Evolutionary conservation across 495 filamentous ascomycete genomes (phyloP).

Genomic region (Daldinia concentrica): DNA sequence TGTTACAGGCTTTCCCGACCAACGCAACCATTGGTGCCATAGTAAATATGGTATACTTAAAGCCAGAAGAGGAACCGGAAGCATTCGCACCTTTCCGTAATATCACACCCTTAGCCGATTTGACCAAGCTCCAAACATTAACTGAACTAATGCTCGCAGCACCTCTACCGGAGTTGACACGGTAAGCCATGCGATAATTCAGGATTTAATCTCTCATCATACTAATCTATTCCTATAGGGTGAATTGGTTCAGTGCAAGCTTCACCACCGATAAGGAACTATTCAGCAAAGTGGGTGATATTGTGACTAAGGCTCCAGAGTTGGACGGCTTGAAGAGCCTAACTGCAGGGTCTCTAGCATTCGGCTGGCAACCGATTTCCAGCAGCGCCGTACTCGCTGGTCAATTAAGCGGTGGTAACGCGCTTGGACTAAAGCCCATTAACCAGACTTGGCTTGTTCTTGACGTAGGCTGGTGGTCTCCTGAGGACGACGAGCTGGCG

Average conservation of each 20-base stretch:
- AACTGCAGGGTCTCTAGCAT: slow-evolving; percentile 43
- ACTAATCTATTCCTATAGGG: slow-evolving; percentile 21
- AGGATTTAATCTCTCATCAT: neutral
- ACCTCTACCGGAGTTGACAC: slow-evolving; percentile 28
- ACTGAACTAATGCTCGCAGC: slow-evolving; percentile 34
- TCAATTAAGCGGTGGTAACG: slow-evolving; percentile 34
- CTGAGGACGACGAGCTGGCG: slow-evolving; percentile 34
- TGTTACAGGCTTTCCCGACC: slow-evolving; percentile 43
- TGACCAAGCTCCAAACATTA: slow-evolving; percentile 38
- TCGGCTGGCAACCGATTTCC: slow-evolving; percentile 44
- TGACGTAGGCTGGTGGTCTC: slow-evolving; percentile 40
- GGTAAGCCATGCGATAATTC: slow-evolving; percentile 10
- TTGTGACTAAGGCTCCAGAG: slow-evolving; percentile 39
- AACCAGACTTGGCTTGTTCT: slow-evolving; percentile 45
- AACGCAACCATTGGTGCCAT: slow-evolving; percentile 43
- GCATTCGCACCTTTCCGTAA: slow-evolving; percentile 39
- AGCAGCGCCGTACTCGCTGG: slow-evolving; percentile 37
- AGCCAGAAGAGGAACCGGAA: slow-evolving; percentile 33
- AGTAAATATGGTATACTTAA: slow-evolving; percentile 44
- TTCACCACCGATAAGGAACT: slow-evolving; percentile 37
- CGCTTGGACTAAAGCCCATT: slow-evolving; percentile 40
- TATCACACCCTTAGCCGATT: slow-evolving; percentile 35
- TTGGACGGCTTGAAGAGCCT: slow-evolving; percentile 33
- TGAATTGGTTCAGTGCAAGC: slow-evolving; percentile 42
- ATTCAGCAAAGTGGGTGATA: slow-evolving; percentile 26